Base-by-base conservation (phyloP, 257 asterid species). In the Ophiorrhiza pumila region DNA sequence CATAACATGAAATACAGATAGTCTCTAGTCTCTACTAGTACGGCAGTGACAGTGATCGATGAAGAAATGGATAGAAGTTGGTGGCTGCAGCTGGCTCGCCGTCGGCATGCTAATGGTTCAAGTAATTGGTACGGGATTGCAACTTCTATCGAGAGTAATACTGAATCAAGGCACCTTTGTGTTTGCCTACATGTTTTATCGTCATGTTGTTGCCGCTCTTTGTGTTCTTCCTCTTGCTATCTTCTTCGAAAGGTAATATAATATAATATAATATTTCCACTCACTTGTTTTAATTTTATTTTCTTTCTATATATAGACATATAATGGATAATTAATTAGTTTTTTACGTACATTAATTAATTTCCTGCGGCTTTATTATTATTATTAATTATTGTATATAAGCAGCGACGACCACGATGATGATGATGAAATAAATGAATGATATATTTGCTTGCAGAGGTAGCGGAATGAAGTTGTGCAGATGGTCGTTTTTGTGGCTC, bases 61-160 rank as follows among this genome's bases (percentile, higher is more conserved):
- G 67, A 65, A 74, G 85, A 76, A 71, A 32, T 77, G 74, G 80
- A 63, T 83, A 1, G 37, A 11, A 68, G 75, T 35, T 8, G 83
- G 79, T 2, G 50, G n/a, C n/a, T n/a, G n/a, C n/a, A n/a, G n/a
- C n/a, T n/a, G 77, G 60, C 79, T 87, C 29, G 79, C 43, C 6
- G 60, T 83, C 0, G 92, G 88, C 2, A 87, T 88, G 95, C 62
- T 88, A 2, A 0, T 45, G 59, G 93, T 88, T 27, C 96, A 90
- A 82, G 65, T 59, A 1, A 85, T 87, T 1, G 65, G 80, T n/a
- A 55, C 88, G 1, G 95, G 90, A 3, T 47, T 88, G 71, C 96
- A 86, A 60, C 84, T 90, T 43, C 87, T 90, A 2, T 88, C 95
- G 0, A 86, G 83, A 67, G 73, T 90, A 14, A 82, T 87, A 39